Conservation (phyloP, 140 eudicot genomes). For the Bidens hawaiensis region DNA sequence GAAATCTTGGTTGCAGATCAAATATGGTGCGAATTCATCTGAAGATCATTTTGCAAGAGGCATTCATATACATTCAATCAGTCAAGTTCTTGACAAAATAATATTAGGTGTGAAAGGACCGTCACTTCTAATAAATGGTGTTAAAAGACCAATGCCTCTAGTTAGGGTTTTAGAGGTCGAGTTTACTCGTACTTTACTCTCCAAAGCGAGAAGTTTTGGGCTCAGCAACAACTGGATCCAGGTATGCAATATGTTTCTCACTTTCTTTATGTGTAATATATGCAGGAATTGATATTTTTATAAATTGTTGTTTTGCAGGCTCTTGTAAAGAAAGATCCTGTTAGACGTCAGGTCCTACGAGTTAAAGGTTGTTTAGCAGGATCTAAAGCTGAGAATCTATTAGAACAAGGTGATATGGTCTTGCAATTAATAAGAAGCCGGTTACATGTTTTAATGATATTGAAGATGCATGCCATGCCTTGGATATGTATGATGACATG, state of each 20-base stretch:
- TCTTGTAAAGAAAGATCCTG: conserved; percentile 86
- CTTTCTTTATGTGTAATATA: background rate
- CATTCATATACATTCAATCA: conserved; percentile 69
- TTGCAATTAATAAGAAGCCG: conserved; percentile 84
- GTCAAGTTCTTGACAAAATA: conserved; percentile 60
- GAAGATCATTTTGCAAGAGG: conserved; percentile 87
- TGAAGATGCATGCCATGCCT: conserved; percentile 86
- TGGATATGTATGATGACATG: conserved; percentile 44
- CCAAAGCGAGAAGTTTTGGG: conserved; percentile 95
- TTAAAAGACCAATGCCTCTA: conserved; percentile 77
- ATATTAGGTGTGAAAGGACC: conserved; percentile 70
- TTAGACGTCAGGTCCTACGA: conserved; percentile 85
- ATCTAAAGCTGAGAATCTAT: conserved; percentile 73
- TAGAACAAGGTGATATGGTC: conserved; percentile 95
- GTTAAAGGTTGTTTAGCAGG: conserved; percentile 97
- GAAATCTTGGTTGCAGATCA: conserved; percentile 45
- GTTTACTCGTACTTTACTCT: conserved; percentile 78
- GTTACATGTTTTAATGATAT: conserved; percentile 80
- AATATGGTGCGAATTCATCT: conserved; percentile 62
- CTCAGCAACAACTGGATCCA: conserved; percentile 78
- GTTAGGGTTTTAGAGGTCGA: conserved; percentile 83
- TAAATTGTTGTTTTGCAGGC: conserved; percentile 41
- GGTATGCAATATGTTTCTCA: conserved; percentile 44
- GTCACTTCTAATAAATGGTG: conserved; percentile 76
- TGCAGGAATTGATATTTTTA: background rate